Evolutionary conservation across 305 asterid species (phyloP).

Genomic region (Fraxinus baroniana): DNA sequence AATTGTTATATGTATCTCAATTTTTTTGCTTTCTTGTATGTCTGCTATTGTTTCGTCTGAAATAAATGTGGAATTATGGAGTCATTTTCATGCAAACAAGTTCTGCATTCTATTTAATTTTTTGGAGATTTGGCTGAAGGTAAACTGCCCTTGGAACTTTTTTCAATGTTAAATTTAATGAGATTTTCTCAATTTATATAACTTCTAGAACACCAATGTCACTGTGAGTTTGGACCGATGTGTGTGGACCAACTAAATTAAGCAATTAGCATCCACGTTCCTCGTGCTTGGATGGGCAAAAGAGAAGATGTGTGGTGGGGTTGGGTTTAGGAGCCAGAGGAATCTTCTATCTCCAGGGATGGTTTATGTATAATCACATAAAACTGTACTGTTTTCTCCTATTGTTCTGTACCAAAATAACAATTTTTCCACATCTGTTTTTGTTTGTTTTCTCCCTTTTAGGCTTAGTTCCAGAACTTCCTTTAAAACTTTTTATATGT

Average conservation of each 20-base stretch:
- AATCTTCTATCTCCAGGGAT: neutral
- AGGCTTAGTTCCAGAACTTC: neutral
- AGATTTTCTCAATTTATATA: neutral
- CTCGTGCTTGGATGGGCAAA: neutral
- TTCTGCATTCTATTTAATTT: neutral
- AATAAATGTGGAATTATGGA: neutral
- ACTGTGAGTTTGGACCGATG: neutral
- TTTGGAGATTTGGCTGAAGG: neutral
- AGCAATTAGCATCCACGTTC: neutral
- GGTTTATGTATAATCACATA: neutral
- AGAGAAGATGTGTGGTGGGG: neutral
- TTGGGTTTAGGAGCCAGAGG: neutral
- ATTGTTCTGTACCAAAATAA: neutral
- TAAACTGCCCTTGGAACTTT: neutral
- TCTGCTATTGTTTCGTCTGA: neutral
- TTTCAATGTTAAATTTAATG: neutral
- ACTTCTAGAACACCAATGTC: neutral
- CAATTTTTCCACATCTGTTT: neutral
- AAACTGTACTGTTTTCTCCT: neutral
- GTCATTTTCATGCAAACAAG: neutral
- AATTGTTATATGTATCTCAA: neutral
- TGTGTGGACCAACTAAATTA: neutral
- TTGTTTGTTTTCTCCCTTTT: neutral
- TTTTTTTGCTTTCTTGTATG: neutral
- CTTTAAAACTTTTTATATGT: neutral